Base-by-base conservation (phyloP, 441 rosid genomes). In the Erodium moschatum region DNA sequence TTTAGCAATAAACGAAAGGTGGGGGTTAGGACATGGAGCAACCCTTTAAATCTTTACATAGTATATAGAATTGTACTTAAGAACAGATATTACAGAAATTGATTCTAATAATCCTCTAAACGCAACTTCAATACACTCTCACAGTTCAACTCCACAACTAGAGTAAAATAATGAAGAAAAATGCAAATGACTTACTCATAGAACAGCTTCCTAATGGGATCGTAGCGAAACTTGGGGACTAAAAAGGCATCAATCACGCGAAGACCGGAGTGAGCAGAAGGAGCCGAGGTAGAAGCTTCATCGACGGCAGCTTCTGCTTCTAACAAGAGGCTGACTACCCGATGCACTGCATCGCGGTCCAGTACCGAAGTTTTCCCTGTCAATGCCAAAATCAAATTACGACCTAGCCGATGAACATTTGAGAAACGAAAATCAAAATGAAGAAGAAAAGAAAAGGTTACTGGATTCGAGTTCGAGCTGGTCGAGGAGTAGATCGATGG, bases 401-500 rank as follows among this genome's bases (percentile, higher is more conserved):
- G 15, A 4, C 1, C 11, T 0, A 16, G 0, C 27, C 12, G 13
- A 16, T 0, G 46, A 16, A 0, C 10, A 27, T 64, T 48, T 0
- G 10, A 3, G 12, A 21, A 67, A 54, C 20, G 62, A 54, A 67
- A 56, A 29, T 18, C 46, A 11, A 33, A 42, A 6, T 0, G 0
- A 31, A 1, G 24, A 9, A 6, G 19, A 44, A 5, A 13, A 0
- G 4, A 19, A 11, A 38, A 10, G 0, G 40, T 68, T 79, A 85
- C 95, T 77, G 5, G 90, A 79, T 74, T 84, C 86, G 29, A 70
- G 74, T n/a, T 83, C 87, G 74, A 91, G 90, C 58, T 88, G 75
- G 67, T 93, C 98, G 67, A 93, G 89, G 69, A 91, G 91, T 72
- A 86, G 84, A 76, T 86, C 90, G 48, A 89, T 76, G 69, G 95